These are phyloP conservation scores for Mortierella sp. DNA, from an alignment of 371 early-diverging fungal species.

Conservation along the genomic window DNA sequence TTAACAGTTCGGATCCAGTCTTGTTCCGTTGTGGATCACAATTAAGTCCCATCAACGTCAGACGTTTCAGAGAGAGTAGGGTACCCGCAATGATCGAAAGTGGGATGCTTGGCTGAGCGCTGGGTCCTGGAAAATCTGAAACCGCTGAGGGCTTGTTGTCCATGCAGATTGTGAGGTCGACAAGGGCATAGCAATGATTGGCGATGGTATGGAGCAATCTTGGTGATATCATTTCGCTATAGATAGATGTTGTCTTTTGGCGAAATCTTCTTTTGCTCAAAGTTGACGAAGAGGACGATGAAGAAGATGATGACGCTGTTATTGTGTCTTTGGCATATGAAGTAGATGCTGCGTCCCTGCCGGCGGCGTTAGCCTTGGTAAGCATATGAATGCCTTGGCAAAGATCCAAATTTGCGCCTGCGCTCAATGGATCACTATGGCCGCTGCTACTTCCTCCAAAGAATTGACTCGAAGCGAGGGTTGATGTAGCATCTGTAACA, in stretches of 20 bases:
- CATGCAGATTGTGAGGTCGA: conserved; percentile 51
- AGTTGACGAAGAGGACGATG: conserved; percentile 22
- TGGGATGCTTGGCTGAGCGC: conserved; percentile 39
- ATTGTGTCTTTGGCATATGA: conserved; percentile 17
- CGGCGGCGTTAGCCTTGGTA: conserved; percentile 10
- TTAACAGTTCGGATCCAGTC: conserved; percentile 48
- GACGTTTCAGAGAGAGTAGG: conserved; percentile 39
- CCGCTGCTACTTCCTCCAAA: conserved; percentile 41
- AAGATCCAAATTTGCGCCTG: conserved; percentile 25
- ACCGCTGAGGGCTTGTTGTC: conserved; percentile 19
- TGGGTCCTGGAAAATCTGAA: not conserved
- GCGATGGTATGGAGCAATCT: conserved; percentile 51
- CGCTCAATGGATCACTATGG: conserved; percentile 9
- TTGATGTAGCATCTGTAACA: conserved; percentile 16
- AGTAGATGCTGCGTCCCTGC: conserved; percentile 6
- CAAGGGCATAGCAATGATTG: conserved; percentile 49
- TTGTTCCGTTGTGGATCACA: conserved; percentile 46
- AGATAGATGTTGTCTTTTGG: conserved; percentile 54
- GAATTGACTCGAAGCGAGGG: conserved; percentile 28
- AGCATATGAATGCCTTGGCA: conserved; percentile 38
- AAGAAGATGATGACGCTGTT: conserved; percentile 20
- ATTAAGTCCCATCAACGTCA: conserved; percentile 44
- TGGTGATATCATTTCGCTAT: conserved; percentile 52
- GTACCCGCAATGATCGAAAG: conserved; percentile 53
- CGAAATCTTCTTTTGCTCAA: conserved; percentile 35